These are phyloP conservation scores for Periconia sp. DNA, from an alignment of 2,329 filamentous ascomycete species.

Conservation along the genomic window DNA sequence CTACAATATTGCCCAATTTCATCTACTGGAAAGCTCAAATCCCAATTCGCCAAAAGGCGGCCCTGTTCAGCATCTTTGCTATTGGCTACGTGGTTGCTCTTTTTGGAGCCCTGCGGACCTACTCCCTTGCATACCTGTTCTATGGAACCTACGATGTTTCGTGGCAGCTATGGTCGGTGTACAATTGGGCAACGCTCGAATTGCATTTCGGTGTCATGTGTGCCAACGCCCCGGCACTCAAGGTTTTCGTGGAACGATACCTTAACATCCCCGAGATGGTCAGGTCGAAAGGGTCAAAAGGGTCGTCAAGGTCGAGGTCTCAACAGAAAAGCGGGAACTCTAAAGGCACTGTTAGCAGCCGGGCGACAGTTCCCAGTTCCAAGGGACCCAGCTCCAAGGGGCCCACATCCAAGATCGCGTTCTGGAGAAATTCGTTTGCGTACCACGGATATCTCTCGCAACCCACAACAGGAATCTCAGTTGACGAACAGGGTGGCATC, in stretches of 20 bases:
- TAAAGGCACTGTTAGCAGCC: neutral
- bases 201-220: constrained; percentile 33
- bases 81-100: constrained; percentile 31
- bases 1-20: constrained; percentile 34
- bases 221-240: constrained; percentile 32
- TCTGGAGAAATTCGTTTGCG: neutral
- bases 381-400: neutral
- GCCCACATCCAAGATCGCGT: neutral
- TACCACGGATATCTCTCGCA: constrained; percentile 26
- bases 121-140: constrained; percentile 30
- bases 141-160: constrained; percentile 33
- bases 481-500: constrained; percentile 26
- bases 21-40: constrained; percentile 36
- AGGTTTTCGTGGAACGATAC: constrained; percentile 36
- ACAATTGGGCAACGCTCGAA: constrained; percentile 24
- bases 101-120: constrained; percentile 24
- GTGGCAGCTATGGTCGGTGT: constrained; percentile 25
- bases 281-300: constrained; percentile 3
- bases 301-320: neutral
- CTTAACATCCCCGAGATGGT: constrained; percentile 24
- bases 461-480: constrained; percentile 13
- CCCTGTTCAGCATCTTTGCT: constrained; percentile 33
- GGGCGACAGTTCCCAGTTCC: neutral
- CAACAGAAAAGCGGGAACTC: neutral
- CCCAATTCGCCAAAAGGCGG: constrained; percentile 29